Base-by-base conservation (phyloP, 768 basidiomycete species). In the Leucosporidium yakuticum region DNA sequence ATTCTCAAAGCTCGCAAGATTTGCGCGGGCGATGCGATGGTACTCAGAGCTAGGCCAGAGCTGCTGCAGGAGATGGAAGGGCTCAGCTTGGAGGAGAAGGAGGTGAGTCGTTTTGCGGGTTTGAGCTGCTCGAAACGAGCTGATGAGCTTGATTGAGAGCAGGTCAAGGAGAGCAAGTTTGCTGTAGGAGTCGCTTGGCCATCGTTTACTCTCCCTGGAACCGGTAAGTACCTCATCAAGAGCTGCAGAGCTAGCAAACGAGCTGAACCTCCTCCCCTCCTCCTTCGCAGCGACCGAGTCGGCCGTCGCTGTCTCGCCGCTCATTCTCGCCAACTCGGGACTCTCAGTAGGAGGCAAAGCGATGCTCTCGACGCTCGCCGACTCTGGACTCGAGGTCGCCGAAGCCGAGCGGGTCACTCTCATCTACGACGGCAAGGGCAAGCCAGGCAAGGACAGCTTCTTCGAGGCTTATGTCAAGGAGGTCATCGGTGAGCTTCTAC, bases 401-500 rank as follows among this genome's bases (percentile, higher is more conserved):
- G 72, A 73, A 25, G 72, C 72, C 27, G 48, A 68, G 23, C 32
- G 54, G 32, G 48, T 73, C 29, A 60, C 56, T 31, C 54, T 73
- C 1, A 68, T 70, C 53, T 63, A 73, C 64, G 69, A 70, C 32
- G 53, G 31, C 21, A 69, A 68, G 64, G 69, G 72, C 47, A 65
- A 69, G 53, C 44, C 68, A 9, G 62, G 51, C 20, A 49, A 66
- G 58, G 70, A 71, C 63, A 68, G 67, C 60, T 71, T 73, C 63
- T 73, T 74, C 27, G 68, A 70, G 62, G 70, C 66, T 8, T 74
- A 72, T 29, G 68, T 65, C 36, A 68, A 68, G 55, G 68, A 69
- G 60, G 62, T 61, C 5, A 59, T 74, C 20, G 44, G 73, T 74
- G 47, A 8, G 73, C 55, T 20, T 2, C 2, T 27, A 23, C 39